Conservation (phyloP, 441 rosid species). For the Euphorbia celastroides region DNA sequence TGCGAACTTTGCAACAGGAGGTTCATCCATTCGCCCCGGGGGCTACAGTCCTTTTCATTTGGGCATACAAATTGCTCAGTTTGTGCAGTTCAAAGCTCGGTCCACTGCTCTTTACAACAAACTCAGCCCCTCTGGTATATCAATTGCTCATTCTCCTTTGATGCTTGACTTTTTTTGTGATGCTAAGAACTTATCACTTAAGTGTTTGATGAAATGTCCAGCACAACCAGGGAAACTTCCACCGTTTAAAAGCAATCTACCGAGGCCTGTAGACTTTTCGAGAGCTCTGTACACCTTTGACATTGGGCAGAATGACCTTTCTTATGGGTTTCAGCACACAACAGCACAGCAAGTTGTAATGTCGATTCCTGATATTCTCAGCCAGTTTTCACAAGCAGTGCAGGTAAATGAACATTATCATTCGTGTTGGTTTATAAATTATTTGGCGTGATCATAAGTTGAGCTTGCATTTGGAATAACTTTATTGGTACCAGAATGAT, state of each 20-base stretch:
- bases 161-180: not conserved
- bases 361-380: constrained; percentile 51
- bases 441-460: too few relatives aligned
- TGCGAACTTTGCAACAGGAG: constrained; percentile 41
- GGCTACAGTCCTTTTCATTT: constrained; percentile 69
- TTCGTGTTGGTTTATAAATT: too few relatives aligned
- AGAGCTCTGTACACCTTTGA: constrained; percentile 65
- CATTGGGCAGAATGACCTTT: constrained; percentile 78
- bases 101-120: constrained; percentile 37
- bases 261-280: constrained; percentile 55
- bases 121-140: constrained; percentile 29
- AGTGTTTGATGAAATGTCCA: not conserved
- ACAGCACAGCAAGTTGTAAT: constrained; percentile 46
- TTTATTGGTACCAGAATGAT: too few relatives aligned
- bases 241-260: constrained; percentile 35
- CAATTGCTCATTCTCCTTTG: not conserved
- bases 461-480: too few relatives aligned
- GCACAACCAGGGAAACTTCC: constrained; percentile 28
- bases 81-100: constrained; percentile 59
- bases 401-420: constrained; percentile 30
- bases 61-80: constrained; percentile 63
- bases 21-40: constrained; percentile 40
- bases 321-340: constrained; percentile 33
- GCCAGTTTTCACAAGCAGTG: constrained; percentile 47
- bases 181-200: not conserved